Evolutionary conservation across 306 rosid genomes (phyloP), one percentile per base, ranked within the genome.

Genomic region (Cucurbita maxima): DNA sequence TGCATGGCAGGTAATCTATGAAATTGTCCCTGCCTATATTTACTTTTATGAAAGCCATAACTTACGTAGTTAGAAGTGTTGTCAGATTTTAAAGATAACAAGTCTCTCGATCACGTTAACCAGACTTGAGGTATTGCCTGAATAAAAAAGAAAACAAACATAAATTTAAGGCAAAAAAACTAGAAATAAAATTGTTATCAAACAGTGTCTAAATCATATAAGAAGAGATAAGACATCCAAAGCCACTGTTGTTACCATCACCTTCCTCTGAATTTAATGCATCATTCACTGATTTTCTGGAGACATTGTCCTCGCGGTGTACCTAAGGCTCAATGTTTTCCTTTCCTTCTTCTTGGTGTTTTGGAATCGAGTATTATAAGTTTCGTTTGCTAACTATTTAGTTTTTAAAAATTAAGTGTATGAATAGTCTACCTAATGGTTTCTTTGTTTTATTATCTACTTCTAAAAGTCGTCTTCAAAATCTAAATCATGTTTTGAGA

Each of bases 1-100:
- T 12, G 81, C 78, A 63, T 90, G 98, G 98, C 97, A 93, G 98
- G 98, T 93, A 86, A 80, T 64, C 50, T 72, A 71, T 71, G 60
- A 61, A 25, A 72, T 56, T 53, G 68, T 66, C 58, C 51, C 69
- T 58, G 44, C 11, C 61, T 50, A 36, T 22, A 69, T 10, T 4
- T 53, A 15, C 18, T 4, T 66, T 72, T 51, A 12, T n/a, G 70
- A 71, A 67, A 30, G 64, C 48, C 13, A n/a, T 37, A 61, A 61
- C 12, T 34, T 34, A 37, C 8, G 48, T 37, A 40, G 37, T 61
- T 58, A 58, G n/a, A 22, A 61, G 44, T 61, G 45, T 61, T 61
- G 44, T 37, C 13, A 15, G 37, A 61, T 10, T 58, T 38, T 43
- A 44, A 62, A 66, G 38, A 43, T 41, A 5, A 43, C 16, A 18